phyloP scores from a whole-genome alignment of 148 eudicot species.

The Camellia granthamiana region DNA sequence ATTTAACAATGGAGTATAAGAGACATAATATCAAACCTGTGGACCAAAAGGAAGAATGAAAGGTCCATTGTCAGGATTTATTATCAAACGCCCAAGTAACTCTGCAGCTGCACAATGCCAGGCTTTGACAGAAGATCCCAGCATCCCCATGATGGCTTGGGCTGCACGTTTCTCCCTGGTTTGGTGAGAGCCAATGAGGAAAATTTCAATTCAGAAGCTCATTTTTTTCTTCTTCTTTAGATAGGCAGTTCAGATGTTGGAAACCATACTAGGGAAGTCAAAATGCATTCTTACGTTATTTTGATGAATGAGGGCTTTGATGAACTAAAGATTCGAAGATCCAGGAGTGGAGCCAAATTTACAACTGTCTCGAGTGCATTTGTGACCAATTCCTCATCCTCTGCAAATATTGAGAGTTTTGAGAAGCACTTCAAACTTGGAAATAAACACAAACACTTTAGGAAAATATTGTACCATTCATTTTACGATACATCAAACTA shows the following conservation, averaged over 20 bases:
- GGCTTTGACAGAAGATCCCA: slow-evolving; percentile 70
- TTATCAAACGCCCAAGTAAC: slow-evolving; percentile 76
- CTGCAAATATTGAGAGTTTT: slow-evolving; percentile 34
- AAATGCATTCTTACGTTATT: slow-evolving; percentile 60
- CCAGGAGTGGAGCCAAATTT: slow-evolving; percentile 77
- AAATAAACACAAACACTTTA: not conserved
- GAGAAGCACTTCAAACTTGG: not conserved
- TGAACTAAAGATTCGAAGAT: slow-evolving; percentile 90
- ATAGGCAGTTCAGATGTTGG: not conserved
- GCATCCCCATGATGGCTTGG: slow-evolving; percentile 78
- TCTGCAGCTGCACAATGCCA: slow-evolving; percentile 99
- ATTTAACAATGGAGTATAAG: not conserved
- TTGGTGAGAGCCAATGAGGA: not conserved
- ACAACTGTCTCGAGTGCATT: slow-evolving; percentile 88
- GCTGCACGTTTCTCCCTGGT: slow-evolving; percentile 83
- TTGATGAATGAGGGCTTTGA: slow-evolving; percentile 86
- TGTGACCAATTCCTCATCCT: slow-evolving; percentile 95
- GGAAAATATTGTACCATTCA: not conserved
- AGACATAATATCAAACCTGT: slow-evolving; percentile 47
- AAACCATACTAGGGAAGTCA: not conserved
- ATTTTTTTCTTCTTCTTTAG: not conserved
- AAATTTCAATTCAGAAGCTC: not conserved
- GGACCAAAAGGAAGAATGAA: slow-evolving; percentile 82
- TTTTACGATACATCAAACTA: not conserved
- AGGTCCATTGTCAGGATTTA: slow-evolving; percentile 92